phyloP scores from a whole-genome alignment of 805 yeast species.

The Tetrapisispora taiwanensis region DNA sequence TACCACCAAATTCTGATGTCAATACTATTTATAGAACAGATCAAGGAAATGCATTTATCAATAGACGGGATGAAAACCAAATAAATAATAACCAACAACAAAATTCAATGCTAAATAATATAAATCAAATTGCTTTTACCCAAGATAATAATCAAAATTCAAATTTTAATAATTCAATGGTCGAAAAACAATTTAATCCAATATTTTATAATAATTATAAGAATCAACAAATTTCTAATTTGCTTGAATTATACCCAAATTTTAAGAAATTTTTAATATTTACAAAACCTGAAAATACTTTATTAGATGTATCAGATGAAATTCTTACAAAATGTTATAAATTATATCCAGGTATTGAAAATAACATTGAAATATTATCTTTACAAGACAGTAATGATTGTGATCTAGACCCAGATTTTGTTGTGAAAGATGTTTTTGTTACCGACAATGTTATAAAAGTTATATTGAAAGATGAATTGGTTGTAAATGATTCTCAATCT shows the following conservation, averaged over 20 bases:
- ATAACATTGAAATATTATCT: constrained; percentile 43
- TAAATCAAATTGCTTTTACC: not conserved
- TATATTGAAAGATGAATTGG: constrained; percentile 33
- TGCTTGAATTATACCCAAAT: constrained; percentile 7
- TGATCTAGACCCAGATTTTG: constrained; percentile 72
- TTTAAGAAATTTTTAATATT: constrained; percentile 54
- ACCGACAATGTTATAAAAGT: constrained; percentile 39
- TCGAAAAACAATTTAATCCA: not conserved
- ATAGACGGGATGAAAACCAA: constrained; percentile 7
- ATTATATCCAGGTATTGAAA: constrained; percentile 52
- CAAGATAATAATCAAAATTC: constrained; percentile 1
- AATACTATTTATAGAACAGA: constrained; percentile 6
- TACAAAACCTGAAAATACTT: constrained; percentile 38
- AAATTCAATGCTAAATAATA: not conserved
- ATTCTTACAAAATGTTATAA: constrained; percentile 46
- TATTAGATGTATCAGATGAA: constrained; percentile 44
- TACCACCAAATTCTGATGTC: constrained; percentile 31
- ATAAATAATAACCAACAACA: not conserved
- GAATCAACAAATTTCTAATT: not conserved
- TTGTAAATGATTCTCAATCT: constrained; percentile 19
- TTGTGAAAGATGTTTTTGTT: constrained; percentile 54
- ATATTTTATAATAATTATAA: not conserved
- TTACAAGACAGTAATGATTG: constrained; percentile 60
- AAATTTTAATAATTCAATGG: constrained; percentile 3
- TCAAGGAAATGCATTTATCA: constrained; percentile 1